A percentile compares a stretch with the other conserved stretches of the same genome.
These are phyloP conservation scores for Trichoderma polysporum DNA, from an alignment of 2,329 filamentous ascomycete species.

Conservation along the genomic window DNA sequence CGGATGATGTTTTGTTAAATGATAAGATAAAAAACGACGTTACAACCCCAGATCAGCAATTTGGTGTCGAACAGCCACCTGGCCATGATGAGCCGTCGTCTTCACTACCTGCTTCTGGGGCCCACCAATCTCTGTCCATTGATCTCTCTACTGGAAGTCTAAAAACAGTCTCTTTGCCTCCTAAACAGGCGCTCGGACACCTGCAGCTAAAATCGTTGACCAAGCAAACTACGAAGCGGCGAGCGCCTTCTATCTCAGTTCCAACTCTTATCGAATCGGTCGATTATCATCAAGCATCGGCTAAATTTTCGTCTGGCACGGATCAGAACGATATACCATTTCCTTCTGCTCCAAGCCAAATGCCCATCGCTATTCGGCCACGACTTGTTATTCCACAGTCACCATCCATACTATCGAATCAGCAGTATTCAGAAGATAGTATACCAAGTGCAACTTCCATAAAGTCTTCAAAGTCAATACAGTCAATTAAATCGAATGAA, in stretches of 20 bases:
- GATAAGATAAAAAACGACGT: not conserved
- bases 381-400: constrained; percentile 32
- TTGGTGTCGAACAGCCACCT: not conserved
- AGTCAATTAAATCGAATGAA: constrained; percentile 26
- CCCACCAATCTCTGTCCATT: not conserved
- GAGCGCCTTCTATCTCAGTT: not conserved
- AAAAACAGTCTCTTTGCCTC: not conserved
- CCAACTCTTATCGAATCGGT: not conserved
- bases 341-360: constrained; percentile 38
- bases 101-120: not conserved
- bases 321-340: constrained; percentile 29
- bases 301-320: not conserved
- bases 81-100: not conserved
- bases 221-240: not conserved
- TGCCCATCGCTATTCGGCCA: constrained; percentile 32
- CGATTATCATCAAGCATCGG: not conserved
- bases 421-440: constrained; percentile 8
- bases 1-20: not conserved
- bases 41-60: not conserved
- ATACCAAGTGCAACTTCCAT: constrained; percentile 26
- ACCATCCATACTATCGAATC: constrained; percentile 19
- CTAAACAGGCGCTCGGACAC: not conserved
- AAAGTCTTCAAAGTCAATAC: constrained; percentile 26
- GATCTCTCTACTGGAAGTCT: not conserved
- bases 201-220: not conserved